Evolutionary conservation across 371 early-diverging fungal genomes (phyloP).

Genomic region (Lichtheimia hyalospora): DNA sequence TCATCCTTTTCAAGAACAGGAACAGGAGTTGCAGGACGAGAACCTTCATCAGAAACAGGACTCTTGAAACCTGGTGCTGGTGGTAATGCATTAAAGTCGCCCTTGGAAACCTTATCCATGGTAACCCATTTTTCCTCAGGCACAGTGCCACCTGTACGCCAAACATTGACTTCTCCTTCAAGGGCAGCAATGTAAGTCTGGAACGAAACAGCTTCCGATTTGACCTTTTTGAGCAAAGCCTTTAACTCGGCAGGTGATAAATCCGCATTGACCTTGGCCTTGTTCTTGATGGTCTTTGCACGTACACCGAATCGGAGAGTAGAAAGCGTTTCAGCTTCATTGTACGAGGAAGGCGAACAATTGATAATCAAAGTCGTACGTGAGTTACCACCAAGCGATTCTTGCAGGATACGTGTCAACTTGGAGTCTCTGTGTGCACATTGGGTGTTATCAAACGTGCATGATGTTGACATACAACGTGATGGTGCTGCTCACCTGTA

Average conservation of each 20-base stretch:
- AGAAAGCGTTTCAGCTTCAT: conserved; percentile 92
- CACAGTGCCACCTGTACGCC: conserved; percentile 84
- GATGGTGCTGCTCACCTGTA: conserved; percentile 53
- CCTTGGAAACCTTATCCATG: conserved; percentile 63
- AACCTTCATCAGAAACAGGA: conserved; percentile 42
- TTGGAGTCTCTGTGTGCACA: conserved; percentile 81
- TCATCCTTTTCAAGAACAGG: conserved; percentile 81
- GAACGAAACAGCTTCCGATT: conserved; percentile 75
- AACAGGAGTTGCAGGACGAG: conserved; percentile 78
- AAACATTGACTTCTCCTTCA: conserved; percentile 83
- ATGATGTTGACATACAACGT: no score
- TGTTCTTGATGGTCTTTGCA: conserved; percentile 98
- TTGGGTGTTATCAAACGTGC: no score
- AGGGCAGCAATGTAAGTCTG: conserved; percentile 79
- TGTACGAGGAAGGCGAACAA: conserved; percentile 93
- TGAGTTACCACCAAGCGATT: conserved; percentile 97
- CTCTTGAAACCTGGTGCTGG: conserved; percentile 53
- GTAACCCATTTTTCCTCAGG: conserved; percentile 73
- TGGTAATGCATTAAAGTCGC: conserved; percentile 42
- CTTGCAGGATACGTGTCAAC: conserved; percentile 98
- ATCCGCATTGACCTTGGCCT: conserved; percentile 96
- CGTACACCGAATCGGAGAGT: conserved; percentile 97
- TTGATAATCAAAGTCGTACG: conserved; percentile 96
- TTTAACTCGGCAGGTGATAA: conserved; percentile 91
- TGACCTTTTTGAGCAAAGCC: conserved; percentile 83